These are phyloP conservation scores for Gossypium aridum DNA, from an alignment of 441 rosid genomes.

Conservation along the genomic window DNA sequence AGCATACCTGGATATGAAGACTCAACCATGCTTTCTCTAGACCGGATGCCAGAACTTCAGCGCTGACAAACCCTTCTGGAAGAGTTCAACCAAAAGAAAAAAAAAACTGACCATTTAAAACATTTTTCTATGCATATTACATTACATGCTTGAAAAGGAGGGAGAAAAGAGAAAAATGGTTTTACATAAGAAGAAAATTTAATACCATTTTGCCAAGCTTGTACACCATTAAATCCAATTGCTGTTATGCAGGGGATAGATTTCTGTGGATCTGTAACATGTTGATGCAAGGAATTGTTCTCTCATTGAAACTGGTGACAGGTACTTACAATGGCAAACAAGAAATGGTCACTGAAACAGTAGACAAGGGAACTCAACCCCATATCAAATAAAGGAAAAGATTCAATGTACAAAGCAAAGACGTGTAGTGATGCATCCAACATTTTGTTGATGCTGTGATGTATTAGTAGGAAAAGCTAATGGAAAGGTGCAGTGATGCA, in stretches of 20 bases:
- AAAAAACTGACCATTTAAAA: neutral
- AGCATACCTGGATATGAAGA: slow-evolving; percentile 71
- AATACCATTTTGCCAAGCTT: slow-evolving; percentile 77
- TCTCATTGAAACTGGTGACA: neutral
- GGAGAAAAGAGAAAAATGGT: neutral
- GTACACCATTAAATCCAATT: slow-evolving; percentile 73
- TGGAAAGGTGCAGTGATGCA: neutral
- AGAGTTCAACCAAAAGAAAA: slow-evolving; percentile 11
- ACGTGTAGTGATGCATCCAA: neutral
- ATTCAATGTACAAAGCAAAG: neutral
- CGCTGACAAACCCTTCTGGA: slow-evolving; percentile 61
- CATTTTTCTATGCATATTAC: neutral
- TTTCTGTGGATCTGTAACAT: slow-evolving; percentile 56
- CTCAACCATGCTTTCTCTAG: slow-evolving; percentile 75
- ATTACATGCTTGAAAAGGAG: neutral
- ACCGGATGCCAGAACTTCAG: slow-evolving; percentile 59
- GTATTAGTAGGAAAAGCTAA: neutral
- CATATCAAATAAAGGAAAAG: neutral
- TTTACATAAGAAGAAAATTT: neutral
- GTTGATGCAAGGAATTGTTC: slow-evolving; percentile 49
- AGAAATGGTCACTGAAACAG: neutral
- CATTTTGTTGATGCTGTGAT: neutral
- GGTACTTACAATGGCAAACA: neutral
- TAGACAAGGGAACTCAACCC: neutral
- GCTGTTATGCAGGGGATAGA: slow-evolving; percentile 70